Percentiles rank a stretch among this genome's conserved stretches.
These are phyloP conservation scores for Backusella sp. DNA, from an alignment of 192 early-diverging fungal species.

Conservation along the genomic window DNA sequence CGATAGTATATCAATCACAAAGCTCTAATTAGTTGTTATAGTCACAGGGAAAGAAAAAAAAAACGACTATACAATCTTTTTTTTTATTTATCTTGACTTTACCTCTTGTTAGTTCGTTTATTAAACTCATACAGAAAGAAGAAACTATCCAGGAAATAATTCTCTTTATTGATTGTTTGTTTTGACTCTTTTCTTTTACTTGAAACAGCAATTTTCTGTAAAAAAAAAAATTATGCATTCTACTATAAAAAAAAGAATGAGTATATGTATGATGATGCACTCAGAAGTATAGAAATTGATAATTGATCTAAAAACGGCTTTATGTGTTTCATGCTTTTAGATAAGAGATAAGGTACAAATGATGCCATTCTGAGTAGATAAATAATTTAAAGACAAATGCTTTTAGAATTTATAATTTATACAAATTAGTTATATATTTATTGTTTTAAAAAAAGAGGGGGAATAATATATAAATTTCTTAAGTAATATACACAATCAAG, in stretches of 20 bases:
- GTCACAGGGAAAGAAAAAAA: no score
- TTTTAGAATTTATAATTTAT: background rate
- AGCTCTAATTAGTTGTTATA: no score
- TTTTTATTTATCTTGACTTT: no score
- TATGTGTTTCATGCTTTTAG: no score
- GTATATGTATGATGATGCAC: background rate
- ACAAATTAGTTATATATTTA: constrained; percentile 7
- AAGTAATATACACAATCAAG: background rate
- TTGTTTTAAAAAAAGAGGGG: background rate
- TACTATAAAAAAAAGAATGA: background rate
- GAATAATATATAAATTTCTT: background rate
- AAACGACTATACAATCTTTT: no score
- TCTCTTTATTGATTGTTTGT: background rate
- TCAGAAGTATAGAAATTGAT: background rate
- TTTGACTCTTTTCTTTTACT: background rate
- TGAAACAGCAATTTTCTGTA: background rate
- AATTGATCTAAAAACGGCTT: background rate
- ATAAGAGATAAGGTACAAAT: background rate
- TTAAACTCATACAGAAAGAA: no score
- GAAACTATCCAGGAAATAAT: background rate
- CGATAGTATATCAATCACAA: no score
- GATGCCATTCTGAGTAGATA: no score
- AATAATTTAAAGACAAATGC: no score
- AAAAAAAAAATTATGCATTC: background rate
- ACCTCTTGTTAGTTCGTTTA: no score